phyloP scores from a whole-genome alignment of 305 asterid species.

The Fraxinus dipetala region DNA sequence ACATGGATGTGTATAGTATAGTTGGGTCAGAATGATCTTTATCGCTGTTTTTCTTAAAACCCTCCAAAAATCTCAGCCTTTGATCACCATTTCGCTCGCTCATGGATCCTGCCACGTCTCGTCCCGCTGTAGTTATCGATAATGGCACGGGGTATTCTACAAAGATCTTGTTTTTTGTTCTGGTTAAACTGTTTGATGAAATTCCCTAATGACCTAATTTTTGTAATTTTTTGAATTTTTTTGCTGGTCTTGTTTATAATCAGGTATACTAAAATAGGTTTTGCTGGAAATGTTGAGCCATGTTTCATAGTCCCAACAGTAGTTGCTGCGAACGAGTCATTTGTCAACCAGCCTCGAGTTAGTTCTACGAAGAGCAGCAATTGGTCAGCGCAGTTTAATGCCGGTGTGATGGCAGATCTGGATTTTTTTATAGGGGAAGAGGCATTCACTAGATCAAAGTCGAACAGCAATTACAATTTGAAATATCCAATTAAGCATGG shows the following conservation, averaged over 20 bases:
- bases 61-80: constrained; percentile 47
- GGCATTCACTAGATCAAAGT: constrained; percentile 71
- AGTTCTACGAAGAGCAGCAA: constrained; percentile 55
- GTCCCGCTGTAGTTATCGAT: constrained; percentile 91
- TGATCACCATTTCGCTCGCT: constrained; percentile 25
- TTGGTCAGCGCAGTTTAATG: constrained; percentile 76
- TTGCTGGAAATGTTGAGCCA: constrained; percentile 94
- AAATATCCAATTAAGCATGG: constrained; percentile 81
- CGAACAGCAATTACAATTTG: constrained; percentile 54
- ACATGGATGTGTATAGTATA: constrained; percentile 25
- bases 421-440: constrained; percentile 88
- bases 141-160: constrained; percentile 78
- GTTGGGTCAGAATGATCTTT: constrained; percentile 47
- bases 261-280: constrained; percentile 90
- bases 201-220: constrained; percentile 19
- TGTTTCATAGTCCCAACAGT: constrained; percentile 76
- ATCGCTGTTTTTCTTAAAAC: constrained; percentile 41
- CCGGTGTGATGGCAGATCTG: constrained; percentile 96
- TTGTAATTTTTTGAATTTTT: background rate
- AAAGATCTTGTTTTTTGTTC: background rate
- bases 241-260: constrained; percentile 10
- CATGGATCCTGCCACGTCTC: constrained; percentile 79
- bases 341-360: constrained; percentile 61
- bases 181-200: constrained; percentile 31
- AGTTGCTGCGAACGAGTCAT: constrained; percentile 71